These are phyloP conservation scores for Vaccinium macrocarpon DNA, from an alignment of 148 eudicot genomes.

Conservation along the genomic window DNA sequence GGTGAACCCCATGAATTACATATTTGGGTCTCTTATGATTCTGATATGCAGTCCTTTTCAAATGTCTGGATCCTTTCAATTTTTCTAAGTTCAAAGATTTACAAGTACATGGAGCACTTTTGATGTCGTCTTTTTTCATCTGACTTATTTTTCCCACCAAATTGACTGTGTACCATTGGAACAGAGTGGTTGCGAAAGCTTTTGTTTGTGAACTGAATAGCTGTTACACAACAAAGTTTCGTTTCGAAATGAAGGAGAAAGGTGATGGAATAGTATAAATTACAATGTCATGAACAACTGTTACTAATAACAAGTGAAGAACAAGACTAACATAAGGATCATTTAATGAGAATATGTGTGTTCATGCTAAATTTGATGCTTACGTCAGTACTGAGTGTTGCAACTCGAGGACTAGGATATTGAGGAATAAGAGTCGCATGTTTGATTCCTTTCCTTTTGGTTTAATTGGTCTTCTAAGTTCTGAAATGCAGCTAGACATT, in stretches of 20 bases:
- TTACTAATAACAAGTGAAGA: neutral
- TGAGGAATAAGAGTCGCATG: neutral
- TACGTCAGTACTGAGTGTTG: neutral
- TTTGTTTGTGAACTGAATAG: neutral
- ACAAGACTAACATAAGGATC: neutral
- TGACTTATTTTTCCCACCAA: neutral
- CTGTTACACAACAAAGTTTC: neutral
- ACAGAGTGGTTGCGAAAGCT: neutral
- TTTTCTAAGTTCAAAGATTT: neutral
- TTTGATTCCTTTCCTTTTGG: neutral
- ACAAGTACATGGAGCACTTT: neutral
- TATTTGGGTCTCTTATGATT: neutral
- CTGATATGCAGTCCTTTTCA: neutral
- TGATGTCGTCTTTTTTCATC: neutral
- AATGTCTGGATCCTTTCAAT: neutral
- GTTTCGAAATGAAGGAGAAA: neutral
- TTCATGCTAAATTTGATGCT: neutral
- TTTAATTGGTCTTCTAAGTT: neutral
- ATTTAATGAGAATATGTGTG: no score
- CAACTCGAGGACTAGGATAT: neutral
- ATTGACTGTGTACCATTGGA: neutral
- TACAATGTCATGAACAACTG: neutral
- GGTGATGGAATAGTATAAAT: neutral
- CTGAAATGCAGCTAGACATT: neutral
- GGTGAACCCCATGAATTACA: conserved; percentile 21